Evolutionary conservation across 768 basidiomycete genomes (phyloP).

Genomic region (Podaxis carcinomalis): DNA sequence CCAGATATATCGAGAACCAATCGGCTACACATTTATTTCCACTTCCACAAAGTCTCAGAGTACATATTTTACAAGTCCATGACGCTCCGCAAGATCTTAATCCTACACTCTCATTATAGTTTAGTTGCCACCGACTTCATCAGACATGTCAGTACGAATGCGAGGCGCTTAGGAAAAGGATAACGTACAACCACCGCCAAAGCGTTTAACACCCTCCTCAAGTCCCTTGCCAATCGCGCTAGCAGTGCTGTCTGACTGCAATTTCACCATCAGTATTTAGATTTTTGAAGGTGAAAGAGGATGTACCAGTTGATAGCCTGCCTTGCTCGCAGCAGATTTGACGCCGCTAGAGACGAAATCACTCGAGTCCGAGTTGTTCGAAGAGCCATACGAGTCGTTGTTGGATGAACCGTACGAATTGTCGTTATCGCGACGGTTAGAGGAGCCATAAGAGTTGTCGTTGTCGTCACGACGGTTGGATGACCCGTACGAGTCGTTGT

Average conservation of each 20-base stretch:
- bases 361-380: constrained; percentile 12
- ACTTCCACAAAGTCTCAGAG: not conserved
- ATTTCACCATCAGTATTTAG: not conserved
- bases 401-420: constrained; percentile 21
- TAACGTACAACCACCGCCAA: constrained; percentile 26
- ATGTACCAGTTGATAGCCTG: constrained; percentile 11
- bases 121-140: constrained; percentile 12
- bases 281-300: not conserved
- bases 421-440: constrained; percentile 9
- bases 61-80: not conserved
- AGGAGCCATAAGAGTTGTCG: constrained; percentile 20
- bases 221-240: constrained; percentile 33
- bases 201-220: constrained; percentile 31
- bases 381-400: constrained; percentile 19
- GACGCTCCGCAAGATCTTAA: not conserved
- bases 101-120: not conserved
- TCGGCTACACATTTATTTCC: not conserved
- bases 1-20: too few species aligned
- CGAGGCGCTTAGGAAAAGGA: not conserved
- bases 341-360: constrained; percentile 6
- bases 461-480: constrained; percentile 14
- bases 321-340: constrained; percentile 9
- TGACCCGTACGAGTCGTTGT: constrained; percentile 15
- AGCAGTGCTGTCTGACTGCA: constrained; percentile 33
- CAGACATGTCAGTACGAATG: not conserved